Evolutionary conservation across 164 flowering plant species (phyloP).

Genomic region (Houttuynia cordata): DNA sequence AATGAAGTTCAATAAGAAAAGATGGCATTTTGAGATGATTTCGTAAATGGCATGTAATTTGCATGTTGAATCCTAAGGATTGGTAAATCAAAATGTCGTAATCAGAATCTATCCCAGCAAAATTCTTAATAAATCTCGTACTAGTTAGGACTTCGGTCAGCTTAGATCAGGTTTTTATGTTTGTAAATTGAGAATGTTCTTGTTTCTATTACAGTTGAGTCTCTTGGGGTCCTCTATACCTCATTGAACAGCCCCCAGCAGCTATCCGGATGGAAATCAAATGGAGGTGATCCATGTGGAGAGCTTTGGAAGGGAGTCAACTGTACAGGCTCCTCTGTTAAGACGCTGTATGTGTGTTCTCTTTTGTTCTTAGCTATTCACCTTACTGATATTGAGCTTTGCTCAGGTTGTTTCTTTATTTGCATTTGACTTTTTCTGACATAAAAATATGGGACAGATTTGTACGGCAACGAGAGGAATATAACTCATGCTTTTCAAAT

Average conservation of each 20-base stretch:
- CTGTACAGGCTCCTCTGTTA: constrained; percentile 69
- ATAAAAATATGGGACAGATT: too few species aligned
- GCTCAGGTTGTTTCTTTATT: too few species aligned
- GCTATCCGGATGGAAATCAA: constrained; percentile 67
- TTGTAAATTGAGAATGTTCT: background rate
- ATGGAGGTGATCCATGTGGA: constrained; percentile 84
- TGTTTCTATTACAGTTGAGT: constrained; percentile 36
- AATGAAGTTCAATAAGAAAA: too few species aligned
- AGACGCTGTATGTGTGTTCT: constrained; percentile 41
- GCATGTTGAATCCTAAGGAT: too few species aligned
- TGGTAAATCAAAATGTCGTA: background rate
- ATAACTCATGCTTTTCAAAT: too few species aligned
- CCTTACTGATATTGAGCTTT: too few species aligned
- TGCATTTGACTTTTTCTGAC: too few species aligned
- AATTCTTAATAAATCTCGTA: background rate
- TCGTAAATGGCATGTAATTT: background rate
- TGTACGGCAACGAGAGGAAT: too few species aligned
- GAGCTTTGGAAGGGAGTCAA: constrained; percentile 82
- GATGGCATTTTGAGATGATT: too few species aligned
- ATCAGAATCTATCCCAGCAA: background rate
- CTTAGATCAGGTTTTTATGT: background rate
- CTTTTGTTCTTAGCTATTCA: background rate
- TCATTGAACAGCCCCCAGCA: constrained; percentile 61
- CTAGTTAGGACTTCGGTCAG: background rate
- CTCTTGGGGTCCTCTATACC: constrained; percentile 56